phyloP scores from a whole-genome alignment of 2,329 filamentous ascomycete genomes.

The Aureobasidium leucospermi region DNA sequence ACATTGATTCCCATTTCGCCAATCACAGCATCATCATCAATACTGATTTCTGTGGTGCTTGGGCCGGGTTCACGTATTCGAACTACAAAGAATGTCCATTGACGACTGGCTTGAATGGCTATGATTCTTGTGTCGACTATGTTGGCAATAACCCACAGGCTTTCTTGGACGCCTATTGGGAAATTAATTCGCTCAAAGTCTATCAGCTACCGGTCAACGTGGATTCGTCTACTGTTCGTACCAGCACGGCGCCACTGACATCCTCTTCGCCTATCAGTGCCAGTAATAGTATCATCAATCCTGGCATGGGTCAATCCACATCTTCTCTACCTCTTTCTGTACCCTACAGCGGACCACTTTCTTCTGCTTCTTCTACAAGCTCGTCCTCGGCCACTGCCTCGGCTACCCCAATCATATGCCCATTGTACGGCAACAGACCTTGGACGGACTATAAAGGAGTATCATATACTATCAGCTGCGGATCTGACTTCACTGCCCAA shows the following conservation, averaged over 20 bases:
- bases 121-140: conserved; percentile 26
- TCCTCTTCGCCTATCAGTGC: conserved; percentile 10
- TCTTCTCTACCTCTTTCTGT: conserved; percentile 15
- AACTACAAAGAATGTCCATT: conserved; percentile 25
- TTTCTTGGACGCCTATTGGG: conserved; percentile 33
- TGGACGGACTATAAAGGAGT: conserved; percentile 15
- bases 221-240: background rate
- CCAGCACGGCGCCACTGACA: conserved; percentile 5
- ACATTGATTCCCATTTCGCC: conserved; percentile 30
- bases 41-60: conserved; percentile 34
- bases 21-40: conserved; percentile 34
- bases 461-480: conserved; percentile 15
- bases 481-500: conserved; percentile 12
- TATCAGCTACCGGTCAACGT: conserved; percentile 28
- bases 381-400: conserved; percentile 9
- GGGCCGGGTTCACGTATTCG: conserved; percentile 28
- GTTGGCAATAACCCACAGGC: conserved; percentile 27
- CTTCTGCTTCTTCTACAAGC: conserved; percentile 17
- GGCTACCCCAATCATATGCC: conserved; percentile 17
- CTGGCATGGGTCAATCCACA: conserved; percentile 23
- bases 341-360: conserved; percentile 24
- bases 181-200: conserved; percentile 34
- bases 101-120: conserved; percentile 16
- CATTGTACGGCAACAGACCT: conserved; percentile 14
- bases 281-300: conserved; percentile 19